phyloP scores from a whole-genome alignment of 2,329 filamentous ascomycete genomes.

The Calonectria honghensis region DNA sequence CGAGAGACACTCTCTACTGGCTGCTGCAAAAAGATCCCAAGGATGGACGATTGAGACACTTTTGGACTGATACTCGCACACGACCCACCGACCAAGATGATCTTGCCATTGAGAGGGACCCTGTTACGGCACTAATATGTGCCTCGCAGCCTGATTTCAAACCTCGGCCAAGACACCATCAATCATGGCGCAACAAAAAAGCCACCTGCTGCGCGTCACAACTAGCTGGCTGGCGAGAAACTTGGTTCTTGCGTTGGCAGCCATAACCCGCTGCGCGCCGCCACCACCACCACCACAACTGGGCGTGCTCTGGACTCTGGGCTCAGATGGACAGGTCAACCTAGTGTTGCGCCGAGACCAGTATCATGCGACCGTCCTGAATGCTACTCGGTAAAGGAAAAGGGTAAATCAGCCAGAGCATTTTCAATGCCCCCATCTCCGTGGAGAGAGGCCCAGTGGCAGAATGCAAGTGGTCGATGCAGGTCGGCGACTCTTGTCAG shows the following conservation, averaged over 20 bases:
- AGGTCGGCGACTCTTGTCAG: not conserved
- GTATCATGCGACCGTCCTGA: not conserved
- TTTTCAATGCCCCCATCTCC: not conserved
- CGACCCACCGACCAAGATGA: not conserved
- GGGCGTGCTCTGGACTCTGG: not conserved
- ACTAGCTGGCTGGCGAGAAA: not conserved
- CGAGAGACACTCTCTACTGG: not conserved
- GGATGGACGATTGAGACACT: not conserved
- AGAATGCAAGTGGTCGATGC: not conserved
- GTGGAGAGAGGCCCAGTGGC: not conserved
- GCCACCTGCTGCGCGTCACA: not conserved
- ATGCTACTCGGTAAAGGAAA: not conserved
- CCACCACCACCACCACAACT: not conserved
- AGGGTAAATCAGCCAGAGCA: not conserved
- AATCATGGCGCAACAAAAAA: not conserved
- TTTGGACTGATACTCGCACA: not conserved
- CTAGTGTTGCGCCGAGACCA: not conserved
- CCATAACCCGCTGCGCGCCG: not conserved
- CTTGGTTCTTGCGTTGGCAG: not conserved
- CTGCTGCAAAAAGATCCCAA: not conserved
- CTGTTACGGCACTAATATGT: not conserved
- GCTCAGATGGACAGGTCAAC: not conserved
- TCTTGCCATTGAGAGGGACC: not conserved
- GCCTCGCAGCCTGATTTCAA: not conserved
- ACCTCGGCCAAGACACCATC: not conserved